Percentiles rank a stretch among this genome's conserved stretches.
phyloP scores from a whole-genome alignment of 371 early-diverging fungal genomes.

The Circinella umbellata region DNA sequence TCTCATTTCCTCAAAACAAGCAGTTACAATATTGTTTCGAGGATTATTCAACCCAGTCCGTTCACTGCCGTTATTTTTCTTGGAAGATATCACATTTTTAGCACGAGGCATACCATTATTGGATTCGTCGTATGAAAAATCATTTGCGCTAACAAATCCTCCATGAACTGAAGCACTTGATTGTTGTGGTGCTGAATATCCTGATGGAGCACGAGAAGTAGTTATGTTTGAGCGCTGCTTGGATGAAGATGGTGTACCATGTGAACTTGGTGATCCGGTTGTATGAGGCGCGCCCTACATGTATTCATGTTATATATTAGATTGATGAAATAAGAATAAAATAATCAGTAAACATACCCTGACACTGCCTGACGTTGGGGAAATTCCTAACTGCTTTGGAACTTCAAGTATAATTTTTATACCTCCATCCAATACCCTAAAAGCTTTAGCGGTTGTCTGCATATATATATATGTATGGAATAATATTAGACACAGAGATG shows the following conservation, averaged over 20 bases:
- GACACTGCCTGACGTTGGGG: neutral
- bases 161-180: neutral
- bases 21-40: neutral
- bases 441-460: conserved; percentile 1
- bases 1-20: neutral
- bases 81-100: neutral
- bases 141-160: no score
- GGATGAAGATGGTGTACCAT: neutral
- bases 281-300: no score
- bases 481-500: neutral
- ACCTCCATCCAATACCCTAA: neutral
- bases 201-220: neutral
- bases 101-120: neutral
- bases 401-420: neutral
- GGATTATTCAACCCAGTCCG: neutral
- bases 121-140: no score
- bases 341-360: neutral
- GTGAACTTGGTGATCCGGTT: no score
- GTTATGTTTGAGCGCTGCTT: neutral
- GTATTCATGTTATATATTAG: no score
- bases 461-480: no score
- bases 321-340: no score
- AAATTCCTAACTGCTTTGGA: neutral
- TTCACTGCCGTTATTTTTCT: neutral
- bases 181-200: neutral